Evolutionary conservation across 2,329 filamentous ascomycete genomes (phyloP), one percentile per base, ranked within the genome.

Genomic region (Curvularia sp.): DNA sequence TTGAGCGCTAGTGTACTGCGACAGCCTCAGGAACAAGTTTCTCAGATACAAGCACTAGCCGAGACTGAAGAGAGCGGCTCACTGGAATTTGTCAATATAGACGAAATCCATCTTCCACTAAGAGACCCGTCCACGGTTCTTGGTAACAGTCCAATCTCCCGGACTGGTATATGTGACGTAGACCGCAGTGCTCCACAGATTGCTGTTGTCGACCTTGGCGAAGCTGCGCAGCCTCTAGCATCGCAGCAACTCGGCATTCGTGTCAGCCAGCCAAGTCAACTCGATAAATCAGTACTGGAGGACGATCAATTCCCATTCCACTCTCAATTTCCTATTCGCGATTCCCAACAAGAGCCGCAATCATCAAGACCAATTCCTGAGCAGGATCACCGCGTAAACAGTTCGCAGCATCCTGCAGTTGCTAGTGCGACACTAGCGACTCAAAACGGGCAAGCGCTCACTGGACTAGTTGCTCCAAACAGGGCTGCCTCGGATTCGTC

Each of bases 281-380:
- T 31, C 31, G 62, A 68, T n/a, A 53, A 55, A 39, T 58, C 57
- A 43, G 47, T 42, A 24, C 28, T 28, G 13, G 59, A 66, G 52
- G 62, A 35, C 18, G 58, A 24, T 5, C 66, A 65, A 15, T 62
- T 59, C 22, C 58, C 60, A 9, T 61, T 57, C 6, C 61, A 57
- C 46, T 64, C 56, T 10, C 64, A 64, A 47, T 39, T 56, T 18
- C 61, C 54, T 20, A 50, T 30, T 26, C 55, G 28, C 20, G 33
- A 55, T 26, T 42, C 20, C 3, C 18, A 48, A 15, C 41, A 28
- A 26, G 13, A 26, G 26, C 22, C 15, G 12, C 33, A 18, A 15
- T 26, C 31, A 43, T 20, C 30, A 38, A 44, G 7, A 2, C 24
- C 20, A 38, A 39, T 26, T 44, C 30, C 30, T 22, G 13, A 41